These are phyloP conservation scores for Paramecium sonneborni DNA, from an alignment of 73 alveolate species.

Conservation along the genomic window DNA sequence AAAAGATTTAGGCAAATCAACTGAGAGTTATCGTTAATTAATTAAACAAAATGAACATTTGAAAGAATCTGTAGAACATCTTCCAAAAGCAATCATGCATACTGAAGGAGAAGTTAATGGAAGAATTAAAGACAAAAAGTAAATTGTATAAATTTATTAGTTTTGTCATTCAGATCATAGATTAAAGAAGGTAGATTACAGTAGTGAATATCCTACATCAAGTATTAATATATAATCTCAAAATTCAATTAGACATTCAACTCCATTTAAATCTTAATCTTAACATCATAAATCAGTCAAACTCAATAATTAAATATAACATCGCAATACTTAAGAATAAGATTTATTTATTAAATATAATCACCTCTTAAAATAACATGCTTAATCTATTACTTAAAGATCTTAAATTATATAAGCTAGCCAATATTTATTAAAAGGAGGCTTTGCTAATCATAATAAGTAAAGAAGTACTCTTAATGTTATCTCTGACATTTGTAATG, in stretches of 20 bases:
- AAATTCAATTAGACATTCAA: not conserved
- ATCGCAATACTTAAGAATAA: not conserved
- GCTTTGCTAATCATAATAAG: not conserved
- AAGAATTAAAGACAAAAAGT: conserved; percentile 36
- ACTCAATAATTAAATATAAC: not conserved
- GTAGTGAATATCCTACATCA: conserved; percentile 34
- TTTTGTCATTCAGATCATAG: conserved; percentile 55
- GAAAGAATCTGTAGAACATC: not conserved
- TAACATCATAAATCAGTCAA: conserved; percentile 36
- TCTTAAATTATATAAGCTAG: conserved; percentile 15
- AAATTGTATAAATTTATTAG: conserved; percentile 3
- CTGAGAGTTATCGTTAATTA: not conserved
- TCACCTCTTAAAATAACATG: conserved; percentile 33
- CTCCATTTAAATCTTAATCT: conserved; percentile 40
- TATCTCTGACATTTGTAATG: conserved; percentile 38
- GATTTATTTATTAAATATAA: conserved; percentile 19
- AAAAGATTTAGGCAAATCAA: not conserved
- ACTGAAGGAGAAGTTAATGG: conserved; percentile 34
- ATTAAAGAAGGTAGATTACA: conserved; percentile 12
- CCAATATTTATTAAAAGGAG: not conserved
- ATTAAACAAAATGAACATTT: not conserved
- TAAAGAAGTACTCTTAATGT: conserved; percentile 23
- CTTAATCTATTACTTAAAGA: not conserved
- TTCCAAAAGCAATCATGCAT: not conserved
- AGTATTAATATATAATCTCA: not conserved